Evolutionary conservation across 176 grass and related monocot species (phyloP), one percentile per base, ranked within the genome.

Genomic region (Oryza meyeriana): DNA sequence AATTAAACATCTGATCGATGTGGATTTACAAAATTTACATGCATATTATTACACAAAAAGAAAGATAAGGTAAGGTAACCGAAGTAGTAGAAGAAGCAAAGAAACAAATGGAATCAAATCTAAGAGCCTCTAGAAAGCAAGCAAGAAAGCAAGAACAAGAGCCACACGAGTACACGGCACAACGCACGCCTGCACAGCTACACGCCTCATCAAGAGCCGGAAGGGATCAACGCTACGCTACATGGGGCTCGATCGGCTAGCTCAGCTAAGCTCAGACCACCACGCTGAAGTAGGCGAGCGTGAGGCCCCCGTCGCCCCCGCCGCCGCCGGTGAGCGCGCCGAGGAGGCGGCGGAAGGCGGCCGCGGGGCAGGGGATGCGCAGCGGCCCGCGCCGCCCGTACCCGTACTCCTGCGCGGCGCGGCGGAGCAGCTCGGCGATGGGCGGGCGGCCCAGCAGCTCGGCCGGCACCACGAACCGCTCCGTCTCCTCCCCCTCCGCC

Each of bases 341-440:
- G 62, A 98, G 90, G 29, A 94, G 81, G 62, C 88, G 77, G 3
- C 92, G 82, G 83, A 98, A 98, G 52, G 91, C 67, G 8, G 88
- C 87, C 0, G 79, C 92, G 44, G 90, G 84, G 86, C 92, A 98
- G 4, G 91, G 86, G 88, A 98, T 94, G 72, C 95, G 90, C 10
- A 98, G 88, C 25, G 90, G 92, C 3, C 95, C 95, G 3, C 82
- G 76, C 29, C 88, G 90, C 26, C 81, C 84, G 81, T 94, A 95
- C n/a, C 95, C 95, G 86, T 94, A 92, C 92, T 98, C 95, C 78
- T 93, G 84, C 35, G 92, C 95, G 27, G 95, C 86, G 0, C 79
- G 81, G 59, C 85, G 84, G 18, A 98, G 95, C 5, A 98, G 80
- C 79, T 91, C 90, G 55, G 85, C 88, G 61, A 98, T 91, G 74